Base-by-base conservation (phyloP, 305 asterid species). In the Striga hermonthica region DNA sequence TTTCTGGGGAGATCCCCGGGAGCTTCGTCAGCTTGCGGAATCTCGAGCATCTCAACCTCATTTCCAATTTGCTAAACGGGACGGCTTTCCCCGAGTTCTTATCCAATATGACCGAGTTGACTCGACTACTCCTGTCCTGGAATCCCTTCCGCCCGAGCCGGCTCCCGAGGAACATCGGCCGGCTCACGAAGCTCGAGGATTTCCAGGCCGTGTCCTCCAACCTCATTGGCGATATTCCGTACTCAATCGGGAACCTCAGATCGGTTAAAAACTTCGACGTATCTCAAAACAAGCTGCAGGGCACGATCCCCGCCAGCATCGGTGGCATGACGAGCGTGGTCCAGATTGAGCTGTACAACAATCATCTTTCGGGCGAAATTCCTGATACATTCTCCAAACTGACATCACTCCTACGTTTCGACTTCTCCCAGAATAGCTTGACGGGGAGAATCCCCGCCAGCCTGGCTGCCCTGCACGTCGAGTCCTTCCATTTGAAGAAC, bases 281-380 rank as follows among this genome's bases (percentile, higher is more conserved):
- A 4, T 73, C 95, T 7, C 6, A 3, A 4, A 92, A 90, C 71
- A 72, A 34, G 41, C 79, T 92, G 45, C 44, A 76, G 31, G 98
- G 97, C 9, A 66, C 71, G 45, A 76, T 92, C 64, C 97, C 98
- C n/a, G 78, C 57, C 35, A 76, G 75, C 71, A 78, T 92, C 9
- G 96, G 87, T 37, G 74, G 74, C 37, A 62, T 90, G 74, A 78
- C 48, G 60, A 81, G 53, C 37, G 75, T 73, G 5, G 82, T 60
- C 1, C 84, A 72, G 56, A 81, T 92, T 22, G 90, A 87, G 68
- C 43, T 92, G 47, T 92, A 8, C 41, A 4, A 0, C 0, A 92
- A 92, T 72, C 72, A 75, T 5, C 75, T 92, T n/a, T 77, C 90
- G 7, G 97, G 98, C 1, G 90, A 82, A 68, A 64, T 92, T 50